These are phyloP conservation scores for Gossypium australe DNA, from an alignment of 345 rosid genomes.

Conservation along the genomic window DNA sequence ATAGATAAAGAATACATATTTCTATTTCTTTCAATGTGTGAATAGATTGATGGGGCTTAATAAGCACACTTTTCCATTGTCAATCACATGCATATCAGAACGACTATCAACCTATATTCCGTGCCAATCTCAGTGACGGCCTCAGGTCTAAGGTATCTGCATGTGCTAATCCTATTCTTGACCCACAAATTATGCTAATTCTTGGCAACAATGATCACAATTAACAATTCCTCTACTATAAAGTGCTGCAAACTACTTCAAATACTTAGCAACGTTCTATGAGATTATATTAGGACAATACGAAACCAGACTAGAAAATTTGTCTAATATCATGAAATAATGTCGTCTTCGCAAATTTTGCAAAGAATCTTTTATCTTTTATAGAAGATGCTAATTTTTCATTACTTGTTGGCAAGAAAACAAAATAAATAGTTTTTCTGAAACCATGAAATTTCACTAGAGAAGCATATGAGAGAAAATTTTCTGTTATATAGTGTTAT, in stretches of 20 bases:
- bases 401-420: background rate
- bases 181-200: background rate
- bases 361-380: no score
- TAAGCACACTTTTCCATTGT: background rate
- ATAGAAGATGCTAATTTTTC: background rate
- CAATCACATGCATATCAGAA: background rate
- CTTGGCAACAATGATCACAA: background rate
- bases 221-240: background rate
- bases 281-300: constrained; percentile 1
- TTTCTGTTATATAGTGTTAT: no score
- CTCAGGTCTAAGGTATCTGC: background rate
- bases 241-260: background rate
- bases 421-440: background rate
- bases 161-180: constrained; percentile 1
- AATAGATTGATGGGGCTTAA: background rate
- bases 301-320: background rate
- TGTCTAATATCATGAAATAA: background rate
- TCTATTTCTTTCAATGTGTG: background rate
- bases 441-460: background rate
- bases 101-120: background rate
- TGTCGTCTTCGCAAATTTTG: no score
- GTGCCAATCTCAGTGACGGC: background rate
- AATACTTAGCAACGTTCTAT: background rate
- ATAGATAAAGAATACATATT: constrained; percentile 3
- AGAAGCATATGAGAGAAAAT: background rate